These are phyloP conservation scores for Trifolium subterraneum DNA, from an alignment of 306 rosid species.

Conservation along the genomic window DNA sequence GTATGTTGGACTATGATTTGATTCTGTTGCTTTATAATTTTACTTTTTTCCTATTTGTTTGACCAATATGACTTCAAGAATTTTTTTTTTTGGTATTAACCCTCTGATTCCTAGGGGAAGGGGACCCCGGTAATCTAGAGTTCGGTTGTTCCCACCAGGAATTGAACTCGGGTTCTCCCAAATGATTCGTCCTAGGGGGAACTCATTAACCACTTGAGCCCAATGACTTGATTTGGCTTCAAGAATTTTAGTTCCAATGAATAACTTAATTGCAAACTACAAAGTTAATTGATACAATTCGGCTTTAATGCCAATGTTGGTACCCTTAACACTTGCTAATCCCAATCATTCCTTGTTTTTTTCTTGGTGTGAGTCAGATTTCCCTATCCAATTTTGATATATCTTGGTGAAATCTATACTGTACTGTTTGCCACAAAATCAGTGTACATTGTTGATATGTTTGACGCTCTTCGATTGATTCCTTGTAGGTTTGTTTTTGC, in stretches of 20 bases:
- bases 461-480: conserved; percentile 30
- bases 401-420: neutral
- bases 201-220: too few species aligned
- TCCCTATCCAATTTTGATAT: neutral
- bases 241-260: conserved; percentile 6
- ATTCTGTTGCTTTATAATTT: neutral
- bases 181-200: too few species aligned
- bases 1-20: neutral
- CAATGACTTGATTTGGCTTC: too few species aligned
- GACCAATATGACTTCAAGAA: conserved; percentile 18
- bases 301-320: conserved; percentile 2
- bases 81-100: too few species aligned
- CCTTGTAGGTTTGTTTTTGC: conserved; percentile 52
- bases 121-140: too few species aligned
- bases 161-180: too few species aligned
- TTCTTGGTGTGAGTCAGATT: conserved; percentile 12
- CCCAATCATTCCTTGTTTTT: neutral
- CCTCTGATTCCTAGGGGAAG: too few species aligned
- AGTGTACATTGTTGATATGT: conserved; percentile 13
- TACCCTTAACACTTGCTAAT: neutral
- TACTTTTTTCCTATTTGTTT: neutral
- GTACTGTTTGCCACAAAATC: conserved; percentile 17
- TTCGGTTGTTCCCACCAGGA: too few species aligned
- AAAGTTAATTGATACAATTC: conserved; percentile 9
- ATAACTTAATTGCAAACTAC: neutral